phyloP scores from a whole-genome alignment of 352 stramenopile genomes.

The Globisporangium nagaii region DNA sequence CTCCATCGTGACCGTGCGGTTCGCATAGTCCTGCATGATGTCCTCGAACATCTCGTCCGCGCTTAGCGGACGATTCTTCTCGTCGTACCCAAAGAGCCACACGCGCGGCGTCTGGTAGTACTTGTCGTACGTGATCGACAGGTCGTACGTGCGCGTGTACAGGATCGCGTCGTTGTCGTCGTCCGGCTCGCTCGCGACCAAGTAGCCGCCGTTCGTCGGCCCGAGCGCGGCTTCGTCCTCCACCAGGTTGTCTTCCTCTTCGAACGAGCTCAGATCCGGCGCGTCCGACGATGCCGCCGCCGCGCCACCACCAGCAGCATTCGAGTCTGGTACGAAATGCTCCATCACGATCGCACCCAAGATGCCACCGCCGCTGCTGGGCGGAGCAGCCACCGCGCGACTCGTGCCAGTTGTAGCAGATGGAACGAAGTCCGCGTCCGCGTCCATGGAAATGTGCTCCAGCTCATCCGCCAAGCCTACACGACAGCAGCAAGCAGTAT shows the following conservation, averaged over 20 bases:
- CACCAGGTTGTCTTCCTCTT: constrained; percentile 73
- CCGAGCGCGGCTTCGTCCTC: constrained; percentile 55
- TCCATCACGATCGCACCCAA: constrained; percentile 70
- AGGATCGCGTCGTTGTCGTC: constrained; percentile 90
- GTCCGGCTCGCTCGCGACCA: constrained; percentile 65
- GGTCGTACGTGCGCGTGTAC: constrained; percentile 96
- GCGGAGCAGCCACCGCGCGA: not conserved
- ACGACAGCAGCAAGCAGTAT: constrained; percentile 13
- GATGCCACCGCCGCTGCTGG: constrained; percentile 24
- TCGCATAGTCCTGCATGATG: constrained; percentile 99
- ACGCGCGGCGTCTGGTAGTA: constrained; percentile 99
- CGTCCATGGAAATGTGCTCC: constrained; percentile 51
- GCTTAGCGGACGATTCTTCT: constrained; percentile 83
- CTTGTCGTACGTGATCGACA: constrained; percentile 99
- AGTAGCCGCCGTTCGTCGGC: constrained; percentile 22
- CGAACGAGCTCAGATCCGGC: constrained; percentile 63
- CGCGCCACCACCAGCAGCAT: not conserved
- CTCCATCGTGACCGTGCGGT: constrained; percentile 99
- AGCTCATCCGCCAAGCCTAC: constrained; percentile 48
- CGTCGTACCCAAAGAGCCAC: constrained; percentile 97
- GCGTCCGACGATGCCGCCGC: constrained; percentile 9
- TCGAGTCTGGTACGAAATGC: constrained; percentile 43
- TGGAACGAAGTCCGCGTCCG: constrained; percentile 7
- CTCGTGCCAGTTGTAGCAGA: not conserved
- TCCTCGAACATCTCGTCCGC: constrained; percentile 97